Percentiles rank a stretch among this genome's conserved stretches.
Conservation (phyloP, 495 filamentous ascomycete genomes). For the Tuber melanosporum region DNA sequence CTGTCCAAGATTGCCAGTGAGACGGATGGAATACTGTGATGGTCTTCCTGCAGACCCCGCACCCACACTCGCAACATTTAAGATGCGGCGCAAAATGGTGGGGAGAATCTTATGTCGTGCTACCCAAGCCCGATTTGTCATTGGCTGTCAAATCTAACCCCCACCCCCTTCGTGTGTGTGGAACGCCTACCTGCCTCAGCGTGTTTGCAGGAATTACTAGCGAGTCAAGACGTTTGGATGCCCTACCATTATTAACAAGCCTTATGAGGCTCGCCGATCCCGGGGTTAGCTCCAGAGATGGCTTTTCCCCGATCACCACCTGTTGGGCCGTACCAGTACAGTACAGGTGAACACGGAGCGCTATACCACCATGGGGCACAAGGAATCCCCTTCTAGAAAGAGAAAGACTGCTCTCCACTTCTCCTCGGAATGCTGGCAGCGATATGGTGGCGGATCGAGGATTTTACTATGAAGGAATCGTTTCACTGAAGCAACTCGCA, state of each 20-base stretch:
- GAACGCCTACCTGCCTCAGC: not conserved
- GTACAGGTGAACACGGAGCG: not conserved
- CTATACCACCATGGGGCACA: not conserved
- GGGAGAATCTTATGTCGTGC: not conserved
- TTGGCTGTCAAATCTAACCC: not conserved
- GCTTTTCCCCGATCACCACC: not conserved
- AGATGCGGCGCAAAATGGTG: constrained; percentile 5
- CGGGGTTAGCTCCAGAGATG: not conserved
- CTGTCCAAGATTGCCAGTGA: not conserved
- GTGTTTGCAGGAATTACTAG: not conserved
- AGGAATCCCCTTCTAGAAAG: not conserved
- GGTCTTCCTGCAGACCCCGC: not conserved
- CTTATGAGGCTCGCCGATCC: not conserved
- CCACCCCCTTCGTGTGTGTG: not conserved
- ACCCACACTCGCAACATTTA: not conserved
- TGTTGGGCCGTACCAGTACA: not conserved
- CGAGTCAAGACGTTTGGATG: not conserved
- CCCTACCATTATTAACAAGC: not conserved
- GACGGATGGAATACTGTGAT: not conserved
- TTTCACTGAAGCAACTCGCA: not conserved
- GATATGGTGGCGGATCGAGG: not conserved
- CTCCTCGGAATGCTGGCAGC: not conserved
- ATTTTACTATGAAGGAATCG: not conserved
- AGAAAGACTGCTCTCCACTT: not conserved
- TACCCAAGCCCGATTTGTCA: not conserved